Percentiles rank a stretch among this genome's conserved stretches.
phyloP scores from a whole-genome alignment of 2,329 filamentous ascomycete species.

The Fusarium nurragi region DNA sequence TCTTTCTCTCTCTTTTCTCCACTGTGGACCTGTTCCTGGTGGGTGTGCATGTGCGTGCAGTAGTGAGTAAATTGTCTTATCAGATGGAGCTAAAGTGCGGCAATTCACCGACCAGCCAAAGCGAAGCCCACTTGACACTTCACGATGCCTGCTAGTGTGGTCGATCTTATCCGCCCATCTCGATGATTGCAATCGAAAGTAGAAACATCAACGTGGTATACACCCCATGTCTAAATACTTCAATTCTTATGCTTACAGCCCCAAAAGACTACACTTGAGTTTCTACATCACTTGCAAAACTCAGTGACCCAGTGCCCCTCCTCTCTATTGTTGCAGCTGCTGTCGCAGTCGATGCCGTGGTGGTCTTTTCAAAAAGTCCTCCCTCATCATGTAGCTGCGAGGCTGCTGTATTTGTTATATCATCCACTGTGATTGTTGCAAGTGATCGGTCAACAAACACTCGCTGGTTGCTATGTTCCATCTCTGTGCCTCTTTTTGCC shows the following conservation, averaged over 20 bases:
- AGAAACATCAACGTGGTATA: background rate
- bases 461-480: background rate
- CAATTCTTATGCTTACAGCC: background rate
- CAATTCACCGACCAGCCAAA: background rate
- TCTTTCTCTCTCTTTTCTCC: background rate
- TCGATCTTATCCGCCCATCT: background rate
- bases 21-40: conserved; percentile 25
- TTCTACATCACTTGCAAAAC: conserved; percentile 18
- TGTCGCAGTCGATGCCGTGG: background rate
- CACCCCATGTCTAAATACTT: background rate
- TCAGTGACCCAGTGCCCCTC: background rate
- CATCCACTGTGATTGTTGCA: background rate
- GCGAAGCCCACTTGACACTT: conserved; percentile 4
- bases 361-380: background rate
- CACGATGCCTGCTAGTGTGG: conserved; percentile 16
- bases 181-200: background rate
- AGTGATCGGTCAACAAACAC: conserved; percentile 28
- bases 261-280: conserved; percentile 3
- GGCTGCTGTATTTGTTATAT: background rate
- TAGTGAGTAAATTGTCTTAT: conserved; percentile 10
- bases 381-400: background rate
- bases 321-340: background rate
- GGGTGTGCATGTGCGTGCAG: conserved; percentile 10
- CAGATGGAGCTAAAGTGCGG: conserved; percentile 16
- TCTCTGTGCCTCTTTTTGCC: background rate